Evolutionary conservation across 768 basidiomycete species (phyloP).

Genomic region (Erythrobasidium yunnanense): DNA sequence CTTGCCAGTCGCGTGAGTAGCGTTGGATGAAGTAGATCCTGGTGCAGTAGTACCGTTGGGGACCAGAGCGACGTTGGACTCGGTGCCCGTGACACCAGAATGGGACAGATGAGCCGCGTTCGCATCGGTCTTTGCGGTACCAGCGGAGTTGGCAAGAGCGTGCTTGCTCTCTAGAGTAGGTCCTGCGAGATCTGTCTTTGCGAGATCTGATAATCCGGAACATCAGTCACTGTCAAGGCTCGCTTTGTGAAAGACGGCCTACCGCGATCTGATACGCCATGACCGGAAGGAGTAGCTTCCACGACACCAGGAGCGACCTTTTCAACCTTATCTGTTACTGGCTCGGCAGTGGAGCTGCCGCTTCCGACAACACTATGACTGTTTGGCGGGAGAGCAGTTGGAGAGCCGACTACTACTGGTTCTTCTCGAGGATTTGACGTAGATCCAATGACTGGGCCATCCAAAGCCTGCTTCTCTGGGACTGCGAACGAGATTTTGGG

Average conservation of each 20-base stretch:
- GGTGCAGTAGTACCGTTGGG: background rate
- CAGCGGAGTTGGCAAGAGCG: background rate
- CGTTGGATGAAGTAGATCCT: background rate
- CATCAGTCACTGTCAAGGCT: background rate
- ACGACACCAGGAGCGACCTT: slow-evolving; percentile 19
- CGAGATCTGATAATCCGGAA: background rate
- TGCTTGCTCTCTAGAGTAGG: no score
- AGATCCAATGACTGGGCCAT: no score
- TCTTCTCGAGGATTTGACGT: no score
- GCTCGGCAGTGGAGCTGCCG: no score
- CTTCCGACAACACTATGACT: no score
- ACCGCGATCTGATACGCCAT: background rate
- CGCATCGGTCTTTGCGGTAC: background rate
- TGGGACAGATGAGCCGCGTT: background rate
- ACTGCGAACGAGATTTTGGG: no score
- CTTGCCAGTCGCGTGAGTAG: slow-evolving; percentile 1
- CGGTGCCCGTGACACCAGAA: background rate
- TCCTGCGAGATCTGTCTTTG: background rate
- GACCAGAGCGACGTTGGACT: background rate
- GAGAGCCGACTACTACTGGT: no score
- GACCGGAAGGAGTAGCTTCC: background rate
- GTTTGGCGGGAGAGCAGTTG: no score
- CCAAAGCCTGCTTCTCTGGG: no score
- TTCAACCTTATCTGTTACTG: no score
- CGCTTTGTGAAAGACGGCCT: background rate